Evolutionary conservation across 345 rosid genomes (phyloP).

Genomic region (Gossypioides kirkii): DNA sequence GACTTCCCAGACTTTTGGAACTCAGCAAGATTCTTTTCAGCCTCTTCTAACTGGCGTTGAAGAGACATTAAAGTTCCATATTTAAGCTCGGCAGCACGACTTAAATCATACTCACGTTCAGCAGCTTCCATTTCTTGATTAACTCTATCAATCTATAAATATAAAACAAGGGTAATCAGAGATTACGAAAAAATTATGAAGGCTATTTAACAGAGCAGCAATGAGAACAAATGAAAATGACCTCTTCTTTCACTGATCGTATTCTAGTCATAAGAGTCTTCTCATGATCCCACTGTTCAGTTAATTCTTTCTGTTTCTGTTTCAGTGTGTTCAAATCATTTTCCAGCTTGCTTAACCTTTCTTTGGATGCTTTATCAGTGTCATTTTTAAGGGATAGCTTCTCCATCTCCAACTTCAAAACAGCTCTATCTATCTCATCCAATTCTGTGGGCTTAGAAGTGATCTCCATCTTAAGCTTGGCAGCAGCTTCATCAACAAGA

Average conservation of each 20-base stretch:
- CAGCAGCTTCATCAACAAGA: slow-evolving; percentile 95
- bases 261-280: slow-evolving; percentile 69
- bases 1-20: slow-evolving; percentile 68
- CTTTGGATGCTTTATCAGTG: slow-evolving; percentile 79
- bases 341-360: slow-evolving; percentile 74
- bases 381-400: slow-evolving; percentile 79
- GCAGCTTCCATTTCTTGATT: slow-evolving; percentile 93
- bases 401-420: slow-evolving; percentile 92
- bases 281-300: slow-evolving; percentile 70
- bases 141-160: slow-evolving; percentile 74
- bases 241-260: slow-evolving; percentile 90
- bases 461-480: slow-evolving; percentile 96
- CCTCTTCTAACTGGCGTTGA: slow-evolving; percentile 81
- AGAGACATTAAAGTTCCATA: slow-evolving; percentile 86
- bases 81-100: slow-evolving; percentile 87
- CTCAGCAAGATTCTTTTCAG: slow-evolving; percentile 70
- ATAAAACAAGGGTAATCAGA: slow-evolving; percentile 15
- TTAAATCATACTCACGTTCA: slow-evolving; percentile 79
- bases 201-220: neutral
- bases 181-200: neutral
- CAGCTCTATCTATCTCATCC: slow-evolving; percentile 83
- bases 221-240: slow-evolving; percentile 15
- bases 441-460: slow-evolving; percentile 93
- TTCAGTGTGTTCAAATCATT: slow-evolving; percentile 55
- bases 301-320: slow-evolving; percentile 64